Conservation (phyloP, 129 eudicot genomes). For the Flaveria trinervia region DNA sequence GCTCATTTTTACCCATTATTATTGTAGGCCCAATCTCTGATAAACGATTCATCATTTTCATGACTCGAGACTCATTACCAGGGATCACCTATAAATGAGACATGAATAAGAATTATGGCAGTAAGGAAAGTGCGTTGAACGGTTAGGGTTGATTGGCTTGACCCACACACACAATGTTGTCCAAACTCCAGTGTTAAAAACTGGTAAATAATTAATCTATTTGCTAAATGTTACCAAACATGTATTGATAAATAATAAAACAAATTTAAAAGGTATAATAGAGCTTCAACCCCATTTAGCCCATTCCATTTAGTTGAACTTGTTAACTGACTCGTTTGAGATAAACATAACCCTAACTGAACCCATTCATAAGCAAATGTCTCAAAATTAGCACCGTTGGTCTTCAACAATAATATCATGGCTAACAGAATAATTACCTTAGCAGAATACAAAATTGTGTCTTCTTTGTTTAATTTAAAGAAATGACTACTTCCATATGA, state of each 20-base stretch:
- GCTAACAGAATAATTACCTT: slow-evolving; percentile 52
- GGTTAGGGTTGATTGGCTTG: background rate
- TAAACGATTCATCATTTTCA: slow-evolving; percentile 95
- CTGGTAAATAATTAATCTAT: background rate
- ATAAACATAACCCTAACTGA: no score
- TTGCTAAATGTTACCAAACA: background rate
- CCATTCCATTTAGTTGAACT: no score
- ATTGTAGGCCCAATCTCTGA: slow-evolving; percentile 85
- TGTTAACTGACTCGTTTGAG: no score
- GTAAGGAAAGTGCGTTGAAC: background rate
- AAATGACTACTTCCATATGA: slow-evolving; percentile 97
- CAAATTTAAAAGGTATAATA: background rate
- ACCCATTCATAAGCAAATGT: no score
- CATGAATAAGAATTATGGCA: background rate
- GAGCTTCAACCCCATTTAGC: no score
- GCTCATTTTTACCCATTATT: slow-evolving; percentile 93
- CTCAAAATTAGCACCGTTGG: no score
- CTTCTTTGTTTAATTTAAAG: slow-evolving; percentile 91
- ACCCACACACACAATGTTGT: background rate
- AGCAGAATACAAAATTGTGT: slow-evolving; percentile 88
- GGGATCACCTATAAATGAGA: slow-evolving; percentile 80
- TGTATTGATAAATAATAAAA: background rate
- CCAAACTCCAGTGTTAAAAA: background rate
- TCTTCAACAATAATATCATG: no score
- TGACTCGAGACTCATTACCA: slow-evolving; percentile 90